Base-by-base conservation (phyloP, 495 filamentous ascomycete species). In the Lepraria neglecta region DNA sequence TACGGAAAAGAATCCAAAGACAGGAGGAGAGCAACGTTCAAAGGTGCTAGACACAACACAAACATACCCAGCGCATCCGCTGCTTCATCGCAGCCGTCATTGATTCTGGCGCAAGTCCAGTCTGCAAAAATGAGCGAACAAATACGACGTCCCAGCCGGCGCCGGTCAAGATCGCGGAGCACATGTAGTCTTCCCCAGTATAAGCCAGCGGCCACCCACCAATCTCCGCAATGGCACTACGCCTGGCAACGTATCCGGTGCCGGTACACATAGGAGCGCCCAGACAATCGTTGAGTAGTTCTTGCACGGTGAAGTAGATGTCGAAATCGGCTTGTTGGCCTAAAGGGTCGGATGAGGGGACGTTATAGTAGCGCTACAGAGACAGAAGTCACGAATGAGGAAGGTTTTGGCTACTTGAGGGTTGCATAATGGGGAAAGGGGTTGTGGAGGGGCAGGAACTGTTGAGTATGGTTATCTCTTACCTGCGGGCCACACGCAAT, bases 241-340 rank as follows among this genome's bases (percentile, higher is more conserved):
- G 73, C 6, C 78, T 73, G 50, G 75, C 69, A 15, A 79, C 66
- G 53, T 78, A 82, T 14, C 80, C 80, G 21, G 79, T 80, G 6
- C 80, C 80, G 12, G 78, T 80, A 60, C 78, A 80, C 79, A 76
- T 77, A 27, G 77, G 74, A 21, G 67, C 75, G 28, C 71, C 72
- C 38, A 79, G 70, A 11, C 72, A 69, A 65, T 82, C 77, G 60
- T 80, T 80, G 53, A 79, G 75, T 21, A 72, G 73, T 62, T 80
- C 77, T 55, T 74, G 75, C n/a, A 78, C 72, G 64, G 76, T 74
- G 54, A 71, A 75, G 15, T 28, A 56, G 30, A 77, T 72, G 65
- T 77, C 75, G 52, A 73, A 73, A 45, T 78, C 75, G 33, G 77
- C 63, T 68, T 72, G 73, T 65, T 82, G 80, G 0, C 65, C 71